These are phyloP conservation scores for Sclerotinia sclerotiorum DNA, from an alignment of 2,329 filamentous ascomycete species.

Conservation along the genomic window DNA sequence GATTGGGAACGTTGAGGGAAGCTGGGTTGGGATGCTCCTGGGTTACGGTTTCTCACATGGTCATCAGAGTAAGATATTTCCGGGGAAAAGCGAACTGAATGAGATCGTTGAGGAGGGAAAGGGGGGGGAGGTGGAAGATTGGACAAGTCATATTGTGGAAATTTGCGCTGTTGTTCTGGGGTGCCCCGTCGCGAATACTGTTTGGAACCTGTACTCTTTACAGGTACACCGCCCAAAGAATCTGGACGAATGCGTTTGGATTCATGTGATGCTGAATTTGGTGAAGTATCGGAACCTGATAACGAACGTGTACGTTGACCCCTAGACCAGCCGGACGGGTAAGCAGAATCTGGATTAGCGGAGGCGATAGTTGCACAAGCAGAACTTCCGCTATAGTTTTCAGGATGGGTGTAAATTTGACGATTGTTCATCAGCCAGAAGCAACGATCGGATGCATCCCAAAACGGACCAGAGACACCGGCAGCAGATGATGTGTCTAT, in stretches of 20 bases:
- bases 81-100: constrained; percentile 20
- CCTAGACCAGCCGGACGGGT: constrained; percentile 14
- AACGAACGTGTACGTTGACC: constrained; percentile 18
- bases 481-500: constrained; percentile 16
- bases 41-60: not conserved
- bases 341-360: constrained; percentile 15
- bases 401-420: constrained; percentile 22
- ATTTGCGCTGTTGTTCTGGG: constrained; percentile 11
- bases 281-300: constrained; percentile 4
- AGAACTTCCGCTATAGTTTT: constrained; percentile 20
- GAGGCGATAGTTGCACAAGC: constrained; percentile 23
- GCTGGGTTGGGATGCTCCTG: not conserved
- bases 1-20: constrained; percentile 16
- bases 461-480: constrained; percentile 21
- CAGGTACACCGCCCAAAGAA: not conserved
- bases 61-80: constrained; percentile 13
- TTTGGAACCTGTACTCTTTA: not conserved
- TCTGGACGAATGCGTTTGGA: constrained; percentile 13
- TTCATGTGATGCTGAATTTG: constrained; percentile 9
- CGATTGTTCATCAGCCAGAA: constrained; percentile 20
- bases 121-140: constrained; percentile 13
- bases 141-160: not conserved
- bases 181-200: not conserved
- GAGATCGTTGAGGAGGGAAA: constrained; percentile 10
- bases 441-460: constrained; percentile 15